Evolutionary conservation across 192 early-diverging fungal genomes (phyloP).

Genomic region (Chytriomyces sp.): DNA sequence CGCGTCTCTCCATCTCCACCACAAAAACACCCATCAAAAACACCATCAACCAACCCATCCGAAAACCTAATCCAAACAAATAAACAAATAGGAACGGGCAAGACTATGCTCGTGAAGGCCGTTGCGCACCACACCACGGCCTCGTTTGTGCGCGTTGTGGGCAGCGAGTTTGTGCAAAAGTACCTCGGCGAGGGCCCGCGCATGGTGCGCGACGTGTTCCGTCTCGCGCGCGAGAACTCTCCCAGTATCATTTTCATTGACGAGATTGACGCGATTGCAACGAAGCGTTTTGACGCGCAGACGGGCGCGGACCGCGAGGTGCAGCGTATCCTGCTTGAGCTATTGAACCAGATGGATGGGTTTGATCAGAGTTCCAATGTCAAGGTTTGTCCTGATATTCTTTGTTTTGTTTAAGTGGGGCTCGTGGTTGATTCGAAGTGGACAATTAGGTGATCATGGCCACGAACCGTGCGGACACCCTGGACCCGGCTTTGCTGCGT

Average conservation of each 20-base stretch:
- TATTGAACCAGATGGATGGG: slow-evolving; percentile 97
- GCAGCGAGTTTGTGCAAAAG: slow-evolving; percentile 98
- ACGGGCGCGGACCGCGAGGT: slow-evolving; percentile 95
- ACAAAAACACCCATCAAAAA: background rate
- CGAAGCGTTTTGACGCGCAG: slow-evolving; percentile 74
- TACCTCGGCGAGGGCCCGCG: slow-evolving; percentile 98
- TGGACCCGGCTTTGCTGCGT: slow-evolving; percentile 96
- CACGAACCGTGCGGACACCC: slow-evolving; percentile 94
- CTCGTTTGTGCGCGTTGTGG: slow-evolving; percentile 95
- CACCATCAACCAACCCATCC: background rate
- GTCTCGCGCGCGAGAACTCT: slow-evolving; percentile 92
- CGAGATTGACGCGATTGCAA: slow-evolving; percentile 98
- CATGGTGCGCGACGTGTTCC: slow-evolving; percentile 96
- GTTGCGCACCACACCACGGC: slow-evolving; percentile 98
- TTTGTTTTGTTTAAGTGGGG: background rate
- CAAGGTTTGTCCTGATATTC: slow-evolving; percentile 80
- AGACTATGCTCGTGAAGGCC: slow-evolving; percentile 96
- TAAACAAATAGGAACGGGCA: slow-evolving; percentile 51
- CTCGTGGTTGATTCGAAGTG: background rate
- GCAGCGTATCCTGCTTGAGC: slow-evolving; percentile 96
- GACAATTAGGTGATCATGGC: slow-evolving; percentile 85
- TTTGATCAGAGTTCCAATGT: slow-evolving; percentile 95
- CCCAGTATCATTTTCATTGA: slow-evolving; percentile 99
- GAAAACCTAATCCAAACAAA: background rate
- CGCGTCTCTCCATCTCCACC: background rate